phyloP scores from a whole-genome alignment of 2,329 filamentous ascomycete genomes.

The Pestalotiopsis sp. region DNA sequence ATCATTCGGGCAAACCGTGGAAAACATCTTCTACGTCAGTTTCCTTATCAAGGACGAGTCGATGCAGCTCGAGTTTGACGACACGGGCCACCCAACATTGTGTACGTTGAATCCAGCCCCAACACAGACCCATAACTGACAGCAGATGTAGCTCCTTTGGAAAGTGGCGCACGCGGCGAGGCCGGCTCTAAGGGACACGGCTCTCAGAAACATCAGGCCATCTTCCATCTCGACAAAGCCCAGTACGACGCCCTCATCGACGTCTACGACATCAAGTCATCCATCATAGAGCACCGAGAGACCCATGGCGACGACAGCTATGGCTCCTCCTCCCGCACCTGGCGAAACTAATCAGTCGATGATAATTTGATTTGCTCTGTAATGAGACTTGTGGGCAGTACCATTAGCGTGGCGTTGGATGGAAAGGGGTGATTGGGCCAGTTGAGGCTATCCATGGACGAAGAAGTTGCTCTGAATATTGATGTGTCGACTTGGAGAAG shows the following conservation, averaged over 20 bases:
- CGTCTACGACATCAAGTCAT: conserved; percentile 73
- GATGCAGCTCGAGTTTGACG: conserved; percentile 73
- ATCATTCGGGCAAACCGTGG: conserved; percentile 92
- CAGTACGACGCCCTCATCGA: conserved; percentile 80
- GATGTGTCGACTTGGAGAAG: not conserved
- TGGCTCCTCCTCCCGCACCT: conserved; percentile 54
- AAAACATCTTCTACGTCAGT: conserved; percentile 96
- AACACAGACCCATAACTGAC: conserved; percentile 17
- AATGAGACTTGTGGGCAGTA: not conserved
- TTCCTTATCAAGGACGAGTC: conserved; percentile 89
- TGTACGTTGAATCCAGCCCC: conserved; percentile 52
- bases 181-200: conserved; percentile 45
- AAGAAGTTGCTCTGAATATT: not conserved
- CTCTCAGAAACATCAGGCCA: conserved; percentile 76
- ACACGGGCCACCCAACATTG: conserved; percentile 74
- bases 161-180: conserved; percentile 49
- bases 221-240: conserved; percentile 84
- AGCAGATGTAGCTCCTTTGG: conserved; percentile 39
- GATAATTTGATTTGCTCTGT: not conserved
- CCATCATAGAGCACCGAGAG: conserved; percentile 82
- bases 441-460: not conserved
- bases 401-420: not conserved
- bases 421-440: not conserved
- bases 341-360: conserved; percentile 58
- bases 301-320: conserved; percentile 55